A percentile compares a stretch with the other conserved stretches of the same genome.
Evolutionary conservation across 129 eudicot genomes (phyloP).

Genomic region (Pseudognaphalium luteoalbum): DNA sequence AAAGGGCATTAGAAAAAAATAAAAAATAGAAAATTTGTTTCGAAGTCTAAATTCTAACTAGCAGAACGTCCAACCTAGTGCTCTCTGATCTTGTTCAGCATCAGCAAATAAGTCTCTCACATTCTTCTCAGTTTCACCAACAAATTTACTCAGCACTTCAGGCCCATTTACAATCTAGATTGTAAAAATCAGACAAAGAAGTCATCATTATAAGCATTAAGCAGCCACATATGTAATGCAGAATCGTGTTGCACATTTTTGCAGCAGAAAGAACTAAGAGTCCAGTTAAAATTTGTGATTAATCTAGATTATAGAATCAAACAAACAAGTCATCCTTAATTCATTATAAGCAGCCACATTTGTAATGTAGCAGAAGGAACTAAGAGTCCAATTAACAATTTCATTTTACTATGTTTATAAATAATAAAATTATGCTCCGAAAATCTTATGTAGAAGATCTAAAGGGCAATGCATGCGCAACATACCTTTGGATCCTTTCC

Average conservation of each 20-base stretch:
- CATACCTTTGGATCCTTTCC: conserved; percentile 97
- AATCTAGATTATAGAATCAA: conserved; percentile 51
- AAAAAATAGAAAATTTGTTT: not conserved
- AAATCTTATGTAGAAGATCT: conserved; percentile 12
- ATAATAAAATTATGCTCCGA: not conserved
- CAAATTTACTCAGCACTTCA: conserved; percentile 94
- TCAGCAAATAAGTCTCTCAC: conserved; percentile 98
- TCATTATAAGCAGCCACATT: conserved; percentile 16
- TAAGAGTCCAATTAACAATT: conserved; percentile 3
- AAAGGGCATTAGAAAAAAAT: not conserved
- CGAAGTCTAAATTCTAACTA: conserved; percentile 17
- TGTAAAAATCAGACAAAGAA: conserved; percentile 23
- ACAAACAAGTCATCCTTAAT: not conserved
- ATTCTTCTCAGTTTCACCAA: conserved; percentile 99
- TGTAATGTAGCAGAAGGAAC: not conserved
- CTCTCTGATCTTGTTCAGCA: conserved; percentile 95
- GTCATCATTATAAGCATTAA: conserved; percentile 7
- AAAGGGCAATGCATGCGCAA: conserved; percentile 18
- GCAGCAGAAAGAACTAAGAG: not conserved
- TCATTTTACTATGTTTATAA: not conserved
- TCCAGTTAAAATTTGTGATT: not conserved
- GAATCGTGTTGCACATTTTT: conserved; percentile 6
- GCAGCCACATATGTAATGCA: conserved; percentile 13
- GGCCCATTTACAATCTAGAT: conserved; percentile 97
- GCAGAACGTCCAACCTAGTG: conserved; percentile 55